phyloP scores from a whole-genome alignment of 2,329 filamentous ascomycete genomes.

The Ascochyta viciae-villosae region DNA sequence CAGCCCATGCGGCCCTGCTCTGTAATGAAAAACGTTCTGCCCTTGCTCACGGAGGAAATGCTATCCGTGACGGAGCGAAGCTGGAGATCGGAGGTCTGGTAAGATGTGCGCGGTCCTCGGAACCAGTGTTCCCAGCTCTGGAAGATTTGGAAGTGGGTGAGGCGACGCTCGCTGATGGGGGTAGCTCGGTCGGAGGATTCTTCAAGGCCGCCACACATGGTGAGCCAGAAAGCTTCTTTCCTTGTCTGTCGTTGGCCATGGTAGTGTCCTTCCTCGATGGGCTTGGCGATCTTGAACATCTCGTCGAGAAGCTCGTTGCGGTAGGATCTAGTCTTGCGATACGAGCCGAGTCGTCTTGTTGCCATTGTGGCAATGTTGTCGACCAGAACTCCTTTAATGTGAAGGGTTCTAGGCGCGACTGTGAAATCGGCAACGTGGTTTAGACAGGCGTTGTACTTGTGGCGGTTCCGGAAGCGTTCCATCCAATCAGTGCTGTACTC shows the following conservation, averaged over 20 bases:
- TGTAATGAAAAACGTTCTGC: background rate
- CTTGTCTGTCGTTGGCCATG: background rate
- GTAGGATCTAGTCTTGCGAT: slow-evolving; percentile 3
- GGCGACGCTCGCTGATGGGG: background rate
- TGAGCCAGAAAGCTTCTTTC: slow-evolving; percentile 14
- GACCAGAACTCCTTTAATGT: background rate
- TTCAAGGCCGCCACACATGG: slow-evolving; percentile 6
- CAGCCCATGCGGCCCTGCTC: slow-evolving; percentile 1
- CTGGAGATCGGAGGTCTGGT: background rate
- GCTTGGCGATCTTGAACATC: slow-evolving; percentile 1
- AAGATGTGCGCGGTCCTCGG: slow-evolving; percentile 2
- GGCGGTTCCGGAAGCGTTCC: background rate
- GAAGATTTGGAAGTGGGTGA: background rate
- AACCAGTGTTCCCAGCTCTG: slow-evolving; percentile 10
- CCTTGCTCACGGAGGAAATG: slow-evolving; percentile 8
- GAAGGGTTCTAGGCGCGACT: background rate
- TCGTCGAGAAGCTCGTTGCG: slow-evolving; percentile 6
- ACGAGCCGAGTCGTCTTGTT: slow-evolving; percentile 1
- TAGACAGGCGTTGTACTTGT: slow-evolving; percentile 3
- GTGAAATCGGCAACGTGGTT: background rate
- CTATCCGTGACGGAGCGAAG: slow-evolving; percentile 4
- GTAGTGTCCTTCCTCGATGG: background rate
- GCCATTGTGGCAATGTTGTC: background rate
- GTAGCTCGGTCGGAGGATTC: background rate
- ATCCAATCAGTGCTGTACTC: slow-evolving; percentile 12